Conservation (phyloP, 2,329 filamentous ascomycete species). For the Apiospora pterosperma region DNA sequence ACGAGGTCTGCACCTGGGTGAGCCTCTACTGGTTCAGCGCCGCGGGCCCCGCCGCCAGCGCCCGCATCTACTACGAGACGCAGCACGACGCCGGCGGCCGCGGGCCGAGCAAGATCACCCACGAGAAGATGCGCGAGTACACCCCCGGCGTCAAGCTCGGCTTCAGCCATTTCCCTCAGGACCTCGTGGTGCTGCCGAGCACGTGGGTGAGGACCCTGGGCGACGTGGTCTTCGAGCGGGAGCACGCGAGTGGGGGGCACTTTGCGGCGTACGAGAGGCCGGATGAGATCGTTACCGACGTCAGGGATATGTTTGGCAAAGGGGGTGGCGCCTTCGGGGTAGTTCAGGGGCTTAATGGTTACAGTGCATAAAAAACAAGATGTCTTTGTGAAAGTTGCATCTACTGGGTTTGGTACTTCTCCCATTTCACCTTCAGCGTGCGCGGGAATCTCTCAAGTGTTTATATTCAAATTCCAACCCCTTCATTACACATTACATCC, state of each 20-base stretch:
- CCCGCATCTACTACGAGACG: conserved; percentile 71
- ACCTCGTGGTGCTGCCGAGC: conserved; percentile 50
- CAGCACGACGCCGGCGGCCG: conserved; percentile 34
- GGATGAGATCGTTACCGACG: conserved; percentile 46
- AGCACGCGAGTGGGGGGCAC: conserved; percentile 52
- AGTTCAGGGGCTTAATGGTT: conserved; percentile 24
- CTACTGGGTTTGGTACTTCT: background rate
- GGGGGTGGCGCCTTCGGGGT: conserved; percentile 40
- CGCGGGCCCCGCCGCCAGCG: conserved; percentile 63
- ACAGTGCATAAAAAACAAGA: background rate
- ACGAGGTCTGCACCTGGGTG: conserved; percentile 74
- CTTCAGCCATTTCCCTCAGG: conserved; percentile 55
- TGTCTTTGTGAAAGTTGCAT: background rate
- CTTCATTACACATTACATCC: background rate
- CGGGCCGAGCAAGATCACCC: conserved; percentile 17
- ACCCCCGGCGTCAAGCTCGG: conserved; percentile 34
- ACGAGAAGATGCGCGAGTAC: conserved; percentile 18
- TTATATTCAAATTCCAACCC: too few relatives aligned
- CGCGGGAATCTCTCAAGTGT: background rate
- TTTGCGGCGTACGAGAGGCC: conserved; percentile 60
- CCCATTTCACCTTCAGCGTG: background rate
- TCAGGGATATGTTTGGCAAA: conserved; percentile 56
- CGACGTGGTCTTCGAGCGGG: conserved; percentile 53
- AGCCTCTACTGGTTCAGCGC: conserved; percentile 69
- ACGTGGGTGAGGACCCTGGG: conserved; percentile 58